Conservation (phyloP, 352 stramenopile species). For the Peronosclerospora sorghi region DNA sequence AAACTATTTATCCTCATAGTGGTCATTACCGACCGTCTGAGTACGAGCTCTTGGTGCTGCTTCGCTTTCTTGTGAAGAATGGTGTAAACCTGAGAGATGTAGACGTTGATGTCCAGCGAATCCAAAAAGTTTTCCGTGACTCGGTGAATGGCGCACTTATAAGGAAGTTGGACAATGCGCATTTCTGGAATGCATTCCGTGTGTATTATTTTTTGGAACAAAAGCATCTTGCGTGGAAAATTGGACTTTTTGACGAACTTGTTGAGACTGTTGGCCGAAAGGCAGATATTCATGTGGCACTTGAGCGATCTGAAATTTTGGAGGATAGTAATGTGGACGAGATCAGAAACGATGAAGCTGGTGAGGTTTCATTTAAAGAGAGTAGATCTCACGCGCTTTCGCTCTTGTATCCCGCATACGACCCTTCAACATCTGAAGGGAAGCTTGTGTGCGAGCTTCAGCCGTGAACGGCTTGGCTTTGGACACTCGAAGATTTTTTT, state of each 20-base stretch:
- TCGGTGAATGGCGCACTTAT: conserved; percentile 59
- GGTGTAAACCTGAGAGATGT: conserved; percentile 86
- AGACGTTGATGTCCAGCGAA: conserved; percentile 91
- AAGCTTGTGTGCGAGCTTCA: conserved; percentile 28
- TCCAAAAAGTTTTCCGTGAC: conserved; percentile 91
- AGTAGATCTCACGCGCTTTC: conserved; percentile 14
- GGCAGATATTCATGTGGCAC: conserved; percentile 22
- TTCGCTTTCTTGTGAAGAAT: conserved; percentile 88
- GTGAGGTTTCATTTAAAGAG: conserved; percentile 23
- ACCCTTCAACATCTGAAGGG: conserved; percentile 33
- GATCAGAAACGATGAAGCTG: conserved; percentile 17
- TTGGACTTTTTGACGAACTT: conserved; percentile 67
- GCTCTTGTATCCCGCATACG: conserved; percentile 16
- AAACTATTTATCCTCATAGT: conserved; percentile 93
- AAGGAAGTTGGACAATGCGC: conserved; percentile 74
- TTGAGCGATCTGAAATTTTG: conserved; percentile 31
- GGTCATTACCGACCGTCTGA: conserved; percentile 95
- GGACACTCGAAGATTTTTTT: conserved; percentile 3
- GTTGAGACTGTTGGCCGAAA: conserved; percentile 55
- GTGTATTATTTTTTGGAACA: conserved; percentile 65
- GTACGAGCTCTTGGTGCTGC: conserved; percentile 89
- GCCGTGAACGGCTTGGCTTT: conserved; percentile 14
- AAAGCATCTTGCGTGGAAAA: conserved; percentile 72
- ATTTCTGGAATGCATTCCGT: conserved; percentile 72
- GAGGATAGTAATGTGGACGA: conserved; percentile 43